phyloP scores from a whole-genome alignment of 768 basidiomycete genomes.

The Suillus discolor region DNA sequence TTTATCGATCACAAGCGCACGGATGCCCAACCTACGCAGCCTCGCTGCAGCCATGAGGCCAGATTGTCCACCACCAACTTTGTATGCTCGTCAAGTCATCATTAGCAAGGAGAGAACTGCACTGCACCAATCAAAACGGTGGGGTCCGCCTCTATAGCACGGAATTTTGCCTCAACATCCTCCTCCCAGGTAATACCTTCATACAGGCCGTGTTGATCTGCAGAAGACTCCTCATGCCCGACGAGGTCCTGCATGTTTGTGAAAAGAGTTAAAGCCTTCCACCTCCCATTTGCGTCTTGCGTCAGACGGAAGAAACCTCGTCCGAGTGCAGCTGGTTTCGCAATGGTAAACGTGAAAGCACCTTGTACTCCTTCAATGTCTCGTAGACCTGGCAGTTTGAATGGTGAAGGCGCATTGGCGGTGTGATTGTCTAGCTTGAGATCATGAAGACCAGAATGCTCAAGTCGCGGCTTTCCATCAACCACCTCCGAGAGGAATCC shows the following conservation, averaged over 20 bases:
- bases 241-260: slow-evolving; percentile 60
- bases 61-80: slow-evolving; percentile 62
- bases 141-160: slow-evolving; percentile 18
- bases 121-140: slow-evolving; percentile 38
- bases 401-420: slow-evolving; percentile 79
- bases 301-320: slow-evolving; percentile 1
- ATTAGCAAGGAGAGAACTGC: slow-evolving; percentile 20
- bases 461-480: slow-evolving; percentile 1
- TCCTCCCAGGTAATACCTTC: not conserved
- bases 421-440: slow-evolving; percentile 39
- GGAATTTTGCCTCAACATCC: not conserved
- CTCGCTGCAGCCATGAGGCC: slow-evolving; percentile 61
- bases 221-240: slow-evolving; percentile 46
- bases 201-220: slow-evolving; percentile 23
- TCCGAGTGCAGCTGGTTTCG: slow-evolving; percentile 64
- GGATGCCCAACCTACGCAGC: slow-evolving; percentile 53
- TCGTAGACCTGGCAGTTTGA: slow-evolving; percentile 76
- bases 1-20: slow-evolving; percentile 53
- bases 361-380: not conserved
- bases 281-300: slow-evolving; percentile 42
- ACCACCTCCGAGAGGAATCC: not conserved
- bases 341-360: slow-evolving; percentile 59
- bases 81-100: slow-evolving; percentile 4
- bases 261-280: slow-evolving; percentile 59
- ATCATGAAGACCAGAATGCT: not conserved